Evolutionary conservation across 2,329 filamentous ascomycete genomes (phyloP), one percentile per base, ranked within the genome.

Genomic region (Endothia cerciana): DNA sequence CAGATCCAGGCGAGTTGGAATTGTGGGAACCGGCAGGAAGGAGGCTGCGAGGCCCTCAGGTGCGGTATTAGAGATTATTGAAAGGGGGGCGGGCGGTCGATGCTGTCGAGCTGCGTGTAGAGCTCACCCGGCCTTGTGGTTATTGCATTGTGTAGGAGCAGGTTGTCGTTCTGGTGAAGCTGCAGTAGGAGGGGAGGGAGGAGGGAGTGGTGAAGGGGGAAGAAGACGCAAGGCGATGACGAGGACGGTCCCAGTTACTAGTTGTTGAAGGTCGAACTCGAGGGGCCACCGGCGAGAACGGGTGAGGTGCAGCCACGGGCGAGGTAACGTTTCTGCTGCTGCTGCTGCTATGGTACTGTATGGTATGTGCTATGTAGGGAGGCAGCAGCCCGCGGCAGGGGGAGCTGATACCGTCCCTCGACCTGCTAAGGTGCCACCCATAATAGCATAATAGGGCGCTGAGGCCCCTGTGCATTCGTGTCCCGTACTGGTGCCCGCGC

Each of bases 21-120:
- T 45, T 62, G 61, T 63, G 61, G 61, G 36, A 63, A 63, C 61
- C 28, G 25, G 28, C 19, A n/a, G 41, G 28, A 38, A 22, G 19
- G 40, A 41, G 53, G n/a, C 28, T 41, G n/a, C 5, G 53, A 63
- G 19, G 19, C 10, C n/a, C 33, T 41, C 33, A 19, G n/a, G 55
- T 19, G 55, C n/a, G 13, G 30, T 56, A 33, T 22, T 56, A 40
- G 36, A 22, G 45, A 19, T 57, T 22, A 58, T 40, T 25, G 28
- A 51, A 53, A 10, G n/a, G 30, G 19, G 43, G 28, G 4, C 6
- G 33, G 41, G 57, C 15, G n/a, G n/a, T n/a, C n/a, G n/a, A n/a
- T 43, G 28, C 10, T 43, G 25, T 28, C 38, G 41, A 51, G 25
- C 43, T 13, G 45, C 28, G 30, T 38, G 55, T 28, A 36, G 47